A percentile compares a stretch with the other conserved stretches of the same genome.
Evolutionary conservation across 2,329 filamentous ascomycete species (phyloP).

Genomic region (Decorospora gaudefroyi): DNA sequence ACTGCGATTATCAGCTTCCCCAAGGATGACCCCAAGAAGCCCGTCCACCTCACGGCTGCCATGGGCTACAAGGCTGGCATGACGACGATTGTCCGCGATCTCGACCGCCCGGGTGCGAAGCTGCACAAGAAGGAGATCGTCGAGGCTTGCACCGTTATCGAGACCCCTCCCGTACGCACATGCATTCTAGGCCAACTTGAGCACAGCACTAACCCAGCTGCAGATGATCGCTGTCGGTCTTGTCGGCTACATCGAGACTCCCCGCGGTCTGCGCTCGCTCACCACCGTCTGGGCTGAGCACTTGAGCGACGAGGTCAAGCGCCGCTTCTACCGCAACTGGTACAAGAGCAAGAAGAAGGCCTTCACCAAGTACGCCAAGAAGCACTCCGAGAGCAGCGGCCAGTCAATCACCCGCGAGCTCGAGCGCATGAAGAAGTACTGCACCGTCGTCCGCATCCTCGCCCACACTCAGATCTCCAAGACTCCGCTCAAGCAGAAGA

Average conservation of each 20-base stretch:
- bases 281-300: constrained; percentile 99
- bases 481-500: constrained; percentile 99
- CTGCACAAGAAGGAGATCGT: constrained; percentile 78
- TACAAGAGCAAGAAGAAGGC: constrained; percentile 99
- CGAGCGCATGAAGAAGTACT: constrained; percentile 99
- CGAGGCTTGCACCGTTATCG: constrained; percentile 50
- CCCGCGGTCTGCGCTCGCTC: constrained; percentile 97
- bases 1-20: constrained; percentile 72
- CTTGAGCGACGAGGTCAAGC: constrained; percentile 97
- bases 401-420: constrained; percentile 93
- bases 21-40: constrained; percentile 99
- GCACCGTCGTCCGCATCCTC: constrained; percentile 97
- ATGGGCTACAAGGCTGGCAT: constrained; percentile 99
- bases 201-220: constrained; percentile 40
- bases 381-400: constrained; percentile 93
- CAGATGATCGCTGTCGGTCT: constrained; percentile 99
- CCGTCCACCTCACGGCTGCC: constrained; percentile 94
- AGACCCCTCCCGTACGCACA: constrained; percentile 69
- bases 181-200: constrained; percentile 58
- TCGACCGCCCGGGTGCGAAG: constrained; percentile 99
- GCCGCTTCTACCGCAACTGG: constrained; percentile 99
- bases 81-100: constrained; percentile 99
- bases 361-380: constrained; percentile 99
- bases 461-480: constrained; percentile 99
- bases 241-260: constrained; percentile 99